phyloP scores from a whole-genome alignment of 345 rosid species.

The Pugionium dolabratum region DNA sequence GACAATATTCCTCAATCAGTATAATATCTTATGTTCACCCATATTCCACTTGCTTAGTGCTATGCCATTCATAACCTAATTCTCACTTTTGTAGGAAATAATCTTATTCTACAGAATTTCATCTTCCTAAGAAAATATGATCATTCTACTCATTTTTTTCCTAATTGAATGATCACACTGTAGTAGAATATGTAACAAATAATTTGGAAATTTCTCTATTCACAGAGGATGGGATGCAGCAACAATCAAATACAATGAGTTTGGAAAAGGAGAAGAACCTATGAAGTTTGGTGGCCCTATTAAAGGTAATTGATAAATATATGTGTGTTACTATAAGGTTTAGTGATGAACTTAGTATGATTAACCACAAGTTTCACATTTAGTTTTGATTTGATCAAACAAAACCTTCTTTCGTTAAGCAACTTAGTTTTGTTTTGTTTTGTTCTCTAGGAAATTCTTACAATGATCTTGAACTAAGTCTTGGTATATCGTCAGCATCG shows the following conservation, averaged over 20 bases:
- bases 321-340: constrained; percentile 16
- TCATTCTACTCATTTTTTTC: constrained; percentile 1
- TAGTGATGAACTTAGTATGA: constrained; percentile 11
- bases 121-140: constrained; percentile 8
- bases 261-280: constrained; percentile 35
- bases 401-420: constrained; percentile 3
- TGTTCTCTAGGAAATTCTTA: constrained; percentile 24
- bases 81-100: neutral
- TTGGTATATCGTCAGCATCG: constrained; percentile 54
- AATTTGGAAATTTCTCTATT: neutral
- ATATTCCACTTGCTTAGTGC: constrained; percentile 25
- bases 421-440: neutral
- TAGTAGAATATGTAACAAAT: neutral
- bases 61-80: constrained; percentile 7
- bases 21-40: constrained; percentile 10
- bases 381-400: constrained; percentile 5
- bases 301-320: constrained; percentile 35
- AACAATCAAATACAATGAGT: constrained; percentile 35
- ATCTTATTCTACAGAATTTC: neutral
- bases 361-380: constrained; percentile 17
- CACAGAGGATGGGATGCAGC: constrained; percentile 39
- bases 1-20: constrained; percentile 12
- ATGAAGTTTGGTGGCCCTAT: constrained; percentile 36
- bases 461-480: constrained; percentile 70
- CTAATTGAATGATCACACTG: neutral